phyloP scores from a whole-genome alignment of 164 flowering plant genomes.

The Akebia trifoliata region DNA sequence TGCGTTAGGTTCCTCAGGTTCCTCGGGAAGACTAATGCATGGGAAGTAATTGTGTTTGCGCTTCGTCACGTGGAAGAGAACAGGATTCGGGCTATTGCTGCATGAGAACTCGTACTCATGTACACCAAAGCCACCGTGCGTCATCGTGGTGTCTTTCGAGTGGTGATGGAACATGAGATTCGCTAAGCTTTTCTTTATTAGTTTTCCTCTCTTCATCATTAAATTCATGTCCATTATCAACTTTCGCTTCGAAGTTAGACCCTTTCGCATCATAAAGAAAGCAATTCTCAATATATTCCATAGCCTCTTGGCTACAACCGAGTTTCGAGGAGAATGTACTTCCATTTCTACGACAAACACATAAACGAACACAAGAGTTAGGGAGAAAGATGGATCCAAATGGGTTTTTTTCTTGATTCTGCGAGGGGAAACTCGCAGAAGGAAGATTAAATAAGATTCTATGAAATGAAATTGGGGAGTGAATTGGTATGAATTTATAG shows the following conservation, averaged over 20 bases:
- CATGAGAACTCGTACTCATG: conserved; percentile 52
- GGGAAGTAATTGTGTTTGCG: conserved; percentile 35
- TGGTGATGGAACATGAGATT: conserved; percentile 30
- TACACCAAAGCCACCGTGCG: conserved; percentile 23
- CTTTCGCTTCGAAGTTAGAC: conserved; percentile 42
- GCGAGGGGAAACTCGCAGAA: conserved; percentile 26
- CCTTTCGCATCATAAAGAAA: conserved; percentile 45
- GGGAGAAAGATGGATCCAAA: no score
- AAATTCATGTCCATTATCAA: conserved; percentile 45
- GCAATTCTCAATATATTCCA: conserved; percentile 40
- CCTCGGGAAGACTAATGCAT: conserved; percentile 33
- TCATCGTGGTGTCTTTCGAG: conserved; percentile 6
- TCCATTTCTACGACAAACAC: no score
- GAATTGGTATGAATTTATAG: conserved; percentile 5
- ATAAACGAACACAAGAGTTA: no score
- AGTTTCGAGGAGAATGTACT: conserved; percentile 22
- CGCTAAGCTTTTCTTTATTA: conserved; percentile 27
- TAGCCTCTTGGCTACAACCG: conserved; percentile 34
- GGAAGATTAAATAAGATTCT: conserved; percentile 6
- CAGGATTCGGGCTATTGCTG: conserved; percentile 46
- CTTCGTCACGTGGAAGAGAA: conserved; percentile 33
- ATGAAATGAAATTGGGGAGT: not conserved
- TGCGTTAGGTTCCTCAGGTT: conserved; percentile 9
- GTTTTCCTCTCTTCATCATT: conserved; percentile 45
- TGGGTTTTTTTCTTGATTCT: conserved; percentile 11